Evolutionary conservation across 371 early-diverging fungal species (phyloP).

Genomic region (Rhizomucor pusillus): DNA sequence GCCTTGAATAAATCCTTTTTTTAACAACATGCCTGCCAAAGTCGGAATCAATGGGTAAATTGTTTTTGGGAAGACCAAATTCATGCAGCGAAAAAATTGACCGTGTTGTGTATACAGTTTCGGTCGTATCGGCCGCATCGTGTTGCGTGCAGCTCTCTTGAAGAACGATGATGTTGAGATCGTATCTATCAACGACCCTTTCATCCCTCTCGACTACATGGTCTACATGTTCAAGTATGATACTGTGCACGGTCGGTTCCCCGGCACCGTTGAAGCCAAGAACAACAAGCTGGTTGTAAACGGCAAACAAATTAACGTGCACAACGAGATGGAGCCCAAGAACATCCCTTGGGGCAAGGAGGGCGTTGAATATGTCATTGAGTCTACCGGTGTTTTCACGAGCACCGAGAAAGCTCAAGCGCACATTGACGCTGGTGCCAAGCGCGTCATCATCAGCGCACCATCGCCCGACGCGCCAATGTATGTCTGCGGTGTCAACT

Average conservation of each 20-base stretch:
- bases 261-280: slow-evolving; percentile 75
- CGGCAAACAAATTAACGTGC: slow-evolving; percentile 79
- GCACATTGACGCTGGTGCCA: slow-evolving; percentile 93
- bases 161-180: slow-evolving; percentile 76
- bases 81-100: too few species aligned
- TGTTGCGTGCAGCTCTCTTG: slow-evolving; percentile 85
- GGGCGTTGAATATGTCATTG: slow-evolving; percentile 80
- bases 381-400: slow-evolving; percentile 87
- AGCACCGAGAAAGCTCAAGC: slow-evolving; percentile 83
- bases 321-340: slow-evolving; percentile 70
- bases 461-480: slow-evolving; percentile 92
- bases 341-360: slow-evolving; percentile 91
- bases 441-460: slow-evolving; percentile 98
- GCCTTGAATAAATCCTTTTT: too few species aligned
- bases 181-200: slow-evolving; percentile 98
- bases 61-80: too few species aligned
- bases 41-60: too few species aligned
- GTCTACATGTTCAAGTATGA: slow-evolving; percentile 98
- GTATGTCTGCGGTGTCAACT: slow-evolving; percentile 96
- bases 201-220: slow-evolving; percentile 96
- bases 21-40: too few species aligned
- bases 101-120: slow-evolving; percentile 52
- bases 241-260: slow-evolving; percentile 95
- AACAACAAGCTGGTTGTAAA: slow-evolving; percentile 85
- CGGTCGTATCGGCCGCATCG: slow-evolving; percentile 99